phyloP scores from a whole-genome alignment of 2,329 filamentous ascomycete genomes.

The Paraphaeosphaeria minitans region DNA sequence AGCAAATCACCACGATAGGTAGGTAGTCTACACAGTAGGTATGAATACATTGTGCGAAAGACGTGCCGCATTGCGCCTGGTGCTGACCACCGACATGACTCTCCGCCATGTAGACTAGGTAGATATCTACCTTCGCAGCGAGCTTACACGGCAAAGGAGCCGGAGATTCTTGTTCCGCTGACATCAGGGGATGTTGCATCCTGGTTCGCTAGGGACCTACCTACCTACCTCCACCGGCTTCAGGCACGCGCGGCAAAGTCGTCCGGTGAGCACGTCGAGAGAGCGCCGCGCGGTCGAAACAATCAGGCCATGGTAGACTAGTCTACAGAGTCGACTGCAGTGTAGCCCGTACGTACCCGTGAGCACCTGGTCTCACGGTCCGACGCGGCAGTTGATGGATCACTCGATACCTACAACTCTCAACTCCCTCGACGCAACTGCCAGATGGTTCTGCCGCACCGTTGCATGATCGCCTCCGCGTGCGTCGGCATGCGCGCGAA shows the following conservation, averaged over 20 bases:
- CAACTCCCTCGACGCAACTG: too few species aligned
- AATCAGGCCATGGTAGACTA: not conserved
- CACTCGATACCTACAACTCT: too few species aligned
- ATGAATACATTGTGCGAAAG: not conserved
- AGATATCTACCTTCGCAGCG: too few species aligned
- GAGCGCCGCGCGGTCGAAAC: not conserved
- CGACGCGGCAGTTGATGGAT: slow-evolving; percentile 3
- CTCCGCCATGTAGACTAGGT: too few species aligned
- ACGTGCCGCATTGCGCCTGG: not conserved
- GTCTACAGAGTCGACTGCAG: not conserved
- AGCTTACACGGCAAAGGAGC: not conserved
- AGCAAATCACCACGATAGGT: not conserved
- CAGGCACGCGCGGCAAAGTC: not conserved
- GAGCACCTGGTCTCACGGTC: slow-evolving; percentile 6
- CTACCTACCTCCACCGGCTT: not conserved
- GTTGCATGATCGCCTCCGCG: not conserved
- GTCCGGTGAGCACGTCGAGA: not conserved
- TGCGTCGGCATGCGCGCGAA: not conserved
- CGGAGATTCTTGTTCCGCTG: not conserved
- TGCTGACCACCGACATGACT: slow-evolving; percentile 4
- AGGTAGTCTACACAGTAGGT: too few species aligned
- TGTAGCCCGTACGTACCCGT: not conserved
- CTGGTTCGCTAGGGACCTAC: too few species aligned
- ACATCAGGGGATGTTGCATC: not conserved
- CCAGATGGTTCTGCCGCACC: not conserved